Base-by-base conservation (phyloP, 768 basidiomycete genomes). In the Panellus pusillus region DNA sequence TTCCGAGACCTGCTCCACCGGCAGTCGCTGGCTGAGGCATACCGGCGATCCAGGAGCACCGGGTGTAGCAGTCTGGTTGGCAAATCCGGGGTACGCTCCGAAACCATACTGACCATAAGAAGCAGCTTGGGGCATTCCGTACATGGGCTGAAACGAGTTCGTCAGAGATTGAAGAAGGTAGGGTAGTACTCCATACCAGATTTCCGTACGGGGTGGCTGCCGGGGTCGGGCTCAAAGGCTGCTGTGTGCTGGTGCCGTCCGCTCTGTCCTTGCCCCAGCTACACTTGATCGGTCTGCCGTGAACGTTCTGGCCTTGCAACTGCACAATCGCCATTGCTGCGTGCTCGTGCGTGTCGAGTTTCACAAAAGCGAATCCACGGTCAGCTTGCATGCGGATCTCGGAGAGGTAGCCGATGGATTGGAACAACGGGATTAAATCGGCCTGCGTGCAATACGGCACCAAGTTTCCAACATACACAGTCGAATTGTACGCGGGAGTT, bases 301-400 rank as follows among this genome's bases (percentile, higher is more conserved):
- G 97, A 24, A 99, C 92, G 80, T 93, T 91, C 74, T 94, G 91
- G 49, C 96, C 95, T 70, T 96, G 93, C 47, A 99, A 77, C 69
- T 98, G 93, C 57, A 96, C 89, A 65, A 99, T 99, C 36, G 96
- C 96, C 85, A 93, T 88, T 8, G 97, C 96, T 50, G 96, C 96
- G 69, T 98, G 94, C 68, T 98, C 94, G 70, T 98, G 96, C 47
- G 93, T 93, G 72, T 99, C 97, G 52, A 98, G 82, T 75, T 98
- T 98, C 68, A 99, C 94, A 67, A 98, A 98, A 2, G 97, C 96
- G 70, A 98, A 99, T 41, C 96, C 96, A 59, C 96, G 89, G 77
- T 98, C 96, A 57, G 97, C 87, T 72, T 98, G 97, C 93, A 99
- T 96, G 55, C 97, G 89, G 71, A 98, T 95, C 75, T 99, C 97